These are phyloP conservation scores for Vanrija humicola DNA, from an alignment of 1,284 basidiomycete species.

Conservation along the genomic window DNA sequence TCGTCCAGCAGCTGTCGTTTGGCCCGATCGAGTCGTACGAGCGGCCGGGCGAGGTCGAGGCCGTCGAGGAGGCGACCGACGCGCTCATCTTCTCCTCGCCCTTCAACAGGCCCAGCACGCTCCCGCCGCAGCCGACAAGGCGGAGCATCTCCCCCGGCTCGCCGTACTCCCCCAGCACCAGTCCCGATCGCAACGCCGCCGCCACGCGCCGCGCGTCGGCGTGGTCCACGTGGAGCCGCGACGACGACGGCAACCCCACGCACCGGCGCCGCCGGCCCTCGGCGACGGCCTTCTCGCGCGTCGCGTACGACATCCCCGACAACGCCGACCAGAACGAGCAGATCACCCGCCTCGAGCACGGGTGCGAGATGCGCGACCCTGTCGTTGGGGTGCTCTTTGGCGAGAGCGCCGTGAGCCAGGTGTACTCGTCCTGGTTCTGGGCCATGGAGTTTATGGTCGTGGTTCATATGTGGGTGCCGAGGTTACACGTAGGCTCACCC, in stretches of 20 bases:
- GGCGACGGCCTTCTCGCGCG: constrained; percentile 20
- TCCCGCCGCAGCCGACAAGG: too few relatives aligned
- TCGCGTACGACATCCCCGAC: constrained; percentile 24
- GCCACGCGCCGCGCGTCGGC: background rate
- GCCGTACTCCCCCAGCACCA: too few relatives aligned
- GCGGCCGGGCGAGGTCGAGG: constrained; percentile 2
- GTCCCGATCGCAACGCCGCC: too few relatives aligned
- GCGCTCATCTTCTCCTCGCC: too few relatives aligned
- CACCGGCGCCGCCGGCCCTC: constrained; percentile 11
- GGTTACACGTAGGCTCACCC: background rate
- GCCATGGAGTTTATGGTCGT: constrained; percentile 22
- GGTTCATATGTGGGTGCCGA: constrained; percentile 25
- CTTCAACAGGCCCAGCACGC: too few relatives aligned
- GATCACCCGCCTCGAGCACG: constrained; percentile 17
- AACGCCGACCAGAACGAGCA: constrained; percentile 24
- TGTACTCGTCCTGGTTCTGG: constrained; percentile 44
- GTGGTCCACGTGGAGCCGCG: background rate
- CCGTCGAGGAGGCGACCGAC: too few relatives aligned
- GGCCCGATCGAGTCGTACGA: constrained; percentile 29
- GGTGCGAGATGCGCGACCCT: constrained; percentile 24
- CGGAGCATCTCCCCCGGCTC: too few relatives aligned
- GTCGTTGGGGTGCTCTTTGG: constrained; percentile 45
- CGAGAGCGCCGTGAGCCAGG: constrained; percentile 29
- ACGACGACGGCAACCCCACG: background rate
- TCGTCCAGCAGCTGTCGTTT: constrained; percentile 39